Evolutionary conservation across 169 alveolate genomes (phyloP).

Genomic region (Plasmodium billcollinsi): DNA sequence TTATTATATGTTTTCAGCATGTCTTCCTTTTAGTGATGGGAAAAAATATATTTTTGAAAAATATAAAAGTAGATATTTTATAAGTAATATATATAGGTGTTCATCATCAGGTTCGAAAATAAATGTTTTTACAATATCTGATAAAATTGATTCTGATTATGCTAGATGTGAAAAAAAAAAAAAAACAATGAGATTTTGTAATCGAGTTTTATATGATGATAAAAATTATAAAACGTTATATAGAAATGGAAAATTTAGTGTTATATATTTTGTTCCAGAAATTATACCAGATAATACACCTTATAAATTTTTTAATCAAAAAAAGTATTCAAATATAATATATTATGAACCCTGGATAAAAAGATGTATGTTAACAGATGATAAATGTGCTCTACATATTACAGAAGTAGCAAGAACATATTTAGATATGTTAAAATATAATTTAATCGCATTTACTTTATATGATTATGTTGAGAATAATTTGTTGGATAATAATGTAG

Average conservation of each 20-base stretch:
- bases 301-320: constrained; percentile 25
- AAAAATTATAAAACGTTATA: constrained; percentile 34
- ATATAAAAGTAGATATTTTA: constrained; percentile 49
- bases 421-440: constrained; percentile 37
- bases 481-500: not conserved
- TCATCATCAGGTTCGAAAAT: constrained; percentile 9
- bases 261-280: constrained; percentile 23
- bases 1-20: constrained; percentile 43
- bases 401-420: constrained; percentile 44
- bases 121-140: constrained; percentile 20
- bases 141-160: constrained; percentile 47
- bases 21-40: constrained; percentile 60
- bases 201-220: constrained; percentile 34
- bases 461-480: constrained; percentile 32
- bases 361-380: constrained; percentile 33
- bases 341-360: constrained; percentile 47
- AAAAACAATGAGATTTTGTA: constrained; percentile 40
- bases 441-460: constrained; percentile 5
- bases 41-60: constrained; percentile 42
- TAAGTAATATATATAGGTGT: constrained; percentile 52
- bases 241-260: constrained; percentile 65
- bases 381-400: constrained; percentile 23
- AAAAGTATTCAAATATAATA: constrained; percentile 18
- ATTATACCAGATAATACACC: constrained; percentile 40
- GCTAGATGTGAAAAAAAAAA: constrained; percentile 37